Evolutionary conservation across 192 early-diverging fungal species (phyloP), one percentile per base, ranked within the genome.

Genomic region (Podila epigama): DNA sequence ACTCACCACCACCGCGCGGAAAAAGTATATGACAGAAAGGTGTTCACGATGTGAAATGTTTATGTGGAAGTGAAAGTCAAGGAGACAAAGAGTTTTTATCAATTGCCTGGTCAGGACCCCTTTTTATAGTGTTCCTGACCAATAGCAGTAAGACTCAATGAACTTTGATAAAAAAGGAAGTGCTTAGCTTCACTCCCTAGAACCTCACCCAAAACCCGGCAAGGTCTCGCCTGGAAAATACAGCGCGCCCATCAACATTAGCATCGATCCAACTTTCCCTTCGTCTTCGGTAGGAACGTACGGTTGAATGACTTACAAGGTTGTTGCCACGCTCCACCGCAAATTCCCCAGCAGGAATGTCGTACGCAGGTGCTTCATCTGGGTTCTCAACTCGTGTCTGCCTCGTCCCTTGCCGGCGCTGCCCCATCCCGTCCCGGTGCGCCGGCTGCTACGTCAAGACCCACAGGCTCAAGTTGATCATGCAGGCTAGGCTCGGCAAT

Each of bases 401-500:
- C 32, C 44, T 16, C 13, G 6, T 34, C 51, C 61, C 5, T 10
- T 12, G 3, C 18, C 18, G 2, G 20, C 22, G 9, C 7, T 33
- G 12, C 27, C 40, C 40, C 37, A 36, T 36, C 37, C 36, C 2
- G 40, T 39, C n/a, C 37, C 37, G 12, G 58, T 22, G 6, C 12
- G 48, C 50, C 25, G 32, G 29, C 20, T 36, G 16, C 34, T 32
- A 34, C 12, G 20, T 35, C 10, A 53, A 53, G 51, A 51, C n/a
- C 2, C 33, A 44, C 20, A 35, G 22, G 25, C 51, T 28, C 25
- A 22, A 22, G 25, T 29, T 29, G 20, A 22, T 29, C 25, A 53
- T 22, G 51, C 22, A 60, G 5, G 69, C 58, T 29, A 58, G 22
- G 28, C 58, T 53, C 13, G 62, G 61, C 29, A 15, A 31, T 41